Evolutionary conservation across 768 basidiomycete species (phyloP).

Genomic region (Boletus sensibilis): DNA sequence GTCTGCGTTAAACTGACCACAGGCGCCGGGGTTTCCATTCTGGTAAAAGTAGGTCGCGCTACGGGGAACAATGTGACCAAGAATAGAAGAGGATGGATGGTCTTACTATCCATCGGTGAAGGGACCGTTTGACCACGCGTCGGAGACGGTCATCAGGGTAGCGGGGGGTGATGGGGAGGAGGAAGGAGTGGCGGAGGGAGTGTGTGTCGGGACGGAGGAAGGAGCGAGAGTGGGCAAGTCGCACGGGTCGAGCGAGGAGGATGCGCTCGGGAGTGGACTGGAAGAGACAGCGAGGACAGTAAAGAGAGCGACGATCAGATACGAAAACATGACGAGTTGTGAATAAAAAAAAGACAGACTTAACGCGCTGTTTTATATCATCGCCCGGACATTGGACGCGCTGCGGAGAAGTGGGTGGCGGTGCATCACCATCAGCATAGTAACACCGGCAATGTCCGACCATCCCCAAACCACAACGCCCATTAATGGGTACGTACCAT

Average conservation of each 20-base stretch:
- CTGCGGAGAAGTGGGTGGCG: neutral
- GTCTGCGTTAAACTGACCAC: slow-evolving; percentile 64
- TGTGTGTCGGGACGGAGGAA: no score
- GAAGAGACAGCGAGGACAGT: slow-evolving; percentile 53
- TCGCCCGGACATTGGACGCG: no score
- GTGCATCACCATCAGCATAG: neutral
- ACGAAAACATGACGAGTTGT: slow-evolving; percentile 31
- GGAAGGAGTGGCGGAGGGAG: no score
- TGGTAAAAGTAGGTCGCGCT: slow-evolving; percentile 73
- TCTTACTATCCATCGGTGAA: slow-evolving; percentile 45
- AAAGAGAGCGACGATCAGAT: slow-evolving; percentile 47
- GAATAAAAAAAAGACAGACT: neutral
- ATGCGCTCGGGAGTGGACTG: slow-evolving; percentile 27
- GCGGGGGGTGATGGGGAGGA: no score
- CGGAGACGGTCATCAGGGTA: neutral
- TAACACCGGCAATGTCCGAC: slow-evolving; percentile 9
- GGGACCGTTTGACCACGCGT: slow-evolving; percentile 29
- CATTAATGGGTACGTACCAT: slow-evolving; percentile 26
- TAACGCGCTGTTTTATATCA: neutral
- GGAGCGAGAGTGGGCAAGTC: no score
- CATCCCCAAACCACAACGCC: slow-evolving; percentile 2
- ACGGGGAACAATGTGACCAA: neutral
- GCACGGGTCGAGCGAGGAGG: no score
- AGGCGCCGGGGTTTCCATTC: slow-evolving; percentile 73
- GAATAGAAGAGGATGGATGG: neutral